phyloP scores from a whole-genome alignment of 2,329 filamentous ascomycete species.

The Pochonia chlamydosporia region DNA sequence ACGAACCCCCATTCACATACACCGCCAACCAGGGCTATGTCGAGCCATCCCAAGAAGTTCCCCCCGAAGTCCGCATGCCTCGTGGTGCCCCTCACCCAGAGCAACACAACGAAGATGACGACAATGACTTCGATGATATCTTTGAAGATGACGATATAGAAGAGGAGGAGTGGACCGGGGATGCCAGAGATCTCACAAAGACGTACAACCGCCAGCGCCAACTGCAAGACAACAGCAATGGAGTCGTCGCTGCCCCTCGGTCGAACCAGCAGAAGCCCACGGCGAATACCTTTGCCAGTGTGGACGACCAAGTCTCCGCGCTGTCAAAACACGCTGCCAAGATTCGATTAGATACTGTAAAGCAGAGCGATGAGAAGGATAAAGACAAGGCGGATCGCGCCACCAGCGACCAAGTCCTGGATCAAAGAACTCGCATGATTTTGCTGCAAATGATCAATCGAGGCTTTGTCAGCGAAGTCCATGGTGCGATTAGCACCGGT shows the following conservation, averaged over 20 bases:
- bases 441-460: conserved; percentile 94
- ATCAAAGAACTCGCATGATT: conserved; percentile 92
- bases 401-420: conserved; percentile 89
- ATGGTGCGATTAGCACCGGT: conserved; percentile 91
- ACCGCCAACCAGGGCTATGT: conserved; percentile 37
- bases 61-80: conserved; percentile 24
- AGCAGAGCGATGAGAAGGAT: conserved; percentile 46
- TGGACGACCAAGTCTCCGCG: conserved; percentile 85
- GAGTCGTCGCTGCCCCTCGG: conserved; percentile 51
- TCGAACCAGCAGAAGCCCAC: conserved; percentile 73
- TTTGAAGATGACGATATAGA: conserved; percentile 53
- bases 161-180: conserved; percentile 56
- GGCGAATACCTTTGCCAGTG: conserved; percentile 70
- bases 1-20: conserved; percentile 39
- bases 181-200: conserved; percentile 69
- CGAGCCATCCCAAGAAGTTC: conserved; percentile 29
- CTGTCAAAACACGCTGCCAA: conserved; percentile 80
- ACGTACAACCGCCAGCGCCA: conserved; percentile 81
- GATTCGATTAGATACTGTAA: conserved; percentile 68
- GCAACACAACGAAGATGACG: conserved; percentile 27
- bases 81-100: conserved; percentile 16
- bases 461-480: conserved; percentile 80
- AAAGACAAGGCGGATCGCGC: conserved; percentile 91
- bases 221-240: conserved; percentile 40
- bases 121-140: conserved; percentile 35